These are phyloP conservation scores for Lolium rigidum DNA, from an alignment of 176 grass and related monocot genomes.

Conservation along the genomic window DNA sequence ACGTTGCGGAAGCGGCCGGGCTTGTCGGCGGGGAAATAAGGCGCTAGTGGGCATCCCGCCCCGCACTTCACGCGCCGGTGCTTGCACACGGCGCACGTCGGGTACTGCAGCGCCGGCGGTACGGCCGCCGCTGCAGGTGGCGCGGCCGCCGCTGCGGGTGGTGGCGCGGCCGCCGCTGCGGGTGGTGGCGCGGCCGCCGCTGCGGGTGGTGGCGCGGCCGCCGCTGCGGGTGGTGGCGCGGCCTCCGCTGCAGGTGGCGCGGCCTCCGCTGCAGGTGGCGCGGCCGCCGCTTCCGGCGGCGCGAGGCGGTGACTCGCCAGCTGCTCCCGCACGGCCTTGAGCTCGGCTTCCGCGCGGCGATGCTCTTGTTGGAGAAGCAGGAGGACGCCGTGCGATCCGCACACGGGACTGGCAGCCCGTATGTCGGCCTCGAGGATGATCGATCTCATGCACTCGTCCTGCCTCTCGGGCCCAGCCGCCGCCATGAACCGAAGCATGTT, in stretches of 20 bases:
- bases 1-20: conserved; percentile 39
- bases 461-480: neutral
- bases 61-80: conserved; percentile 50
- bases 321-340: neutral
- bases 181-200: no score
- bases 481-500: conserved; percentile 25
- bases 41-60: conserved; percentile 42
- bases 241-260: no score
- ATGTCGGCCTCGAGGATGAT: conserved; percentile 39
- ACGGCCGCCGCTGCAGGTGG: no score
- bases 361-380: neutral
- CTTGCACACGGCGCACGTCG: conserved; percentile 52
- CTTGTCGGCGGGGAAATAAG: conserved; percentile 43
- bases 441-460: conserved; percentile 31
- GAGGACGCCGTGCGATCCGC: conserved; percentile 22
- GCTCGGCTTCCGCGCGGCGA: neutral
- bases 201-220: no score
- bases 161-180: no score
- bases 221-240: no score
- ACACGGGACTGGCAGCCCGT: conserved; percentile 23
- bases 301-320: neutral
- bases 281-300: no score
- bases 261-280: no score
- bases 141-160: no score
- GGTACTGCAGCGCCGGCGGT: neutral